Evolutionary conservation across 1,284 basidiomycete species (phyloP), one percentile per base, ranked within the genome.

Genomic region (Jaminaea rosea): DNA sequence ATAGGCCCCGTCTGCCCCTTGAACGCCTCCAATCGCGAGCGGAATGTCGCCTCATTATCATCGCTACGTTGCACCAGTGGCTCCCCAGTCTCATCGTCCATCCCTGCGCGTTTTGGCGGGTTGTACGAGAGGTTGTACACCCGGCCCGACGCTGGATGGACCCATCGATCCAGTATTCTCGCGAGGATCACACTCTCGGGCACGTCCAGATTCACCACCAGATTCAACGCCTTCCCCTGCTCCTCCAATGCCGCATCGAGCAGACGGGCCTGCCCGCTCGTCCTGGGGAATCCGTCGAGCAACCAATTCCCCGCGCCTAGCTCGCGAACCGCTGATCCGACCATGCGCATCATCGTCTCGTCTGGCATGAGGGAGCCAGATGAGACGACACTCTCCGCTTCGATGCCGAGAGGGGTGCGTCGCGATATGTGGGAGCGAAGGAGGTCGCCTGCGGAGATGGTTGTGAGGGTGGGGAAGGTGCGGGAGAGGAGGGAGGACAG

Each of bases 201-300:
- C 11, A 98, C 91, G 65, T 91, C 85, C 42, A 98, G 79, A 74
- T 93, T 90, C 50, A 94, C 83, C 45, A 97, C 82, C 55, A 97
- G 80, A 59, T 85, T 89, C 52, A 97, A 77, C 11, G 57, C 56
- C 26, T 49, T 55, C 0, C 32, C 11, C 28, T 54, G 39, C 4
- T n/a, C 6, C 1, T 49, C 32, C 2, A 72, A 57, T 37, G 76
- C 73, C 4, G 65, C 47, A 57, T 94, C 88, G 8, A 98, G 79
- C 39, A 93, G 78, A 72, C 84, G 78, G 1, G 88, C 93, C 76
- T 98, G 93, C 13, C 82, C 83, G 2, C 93, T 76, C 1, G 93
- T 98, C 36, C 93, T 84, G 26, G 93, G 93, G 71, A 98, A 97
- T 4, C 93, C 93, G 68, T 98, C 93, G 31, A 98, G 76, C 59